Evolutionary conservation across 352 stramenopile species (phyloP).

Genomic region (Elongisporangium undulatum): DNA sequence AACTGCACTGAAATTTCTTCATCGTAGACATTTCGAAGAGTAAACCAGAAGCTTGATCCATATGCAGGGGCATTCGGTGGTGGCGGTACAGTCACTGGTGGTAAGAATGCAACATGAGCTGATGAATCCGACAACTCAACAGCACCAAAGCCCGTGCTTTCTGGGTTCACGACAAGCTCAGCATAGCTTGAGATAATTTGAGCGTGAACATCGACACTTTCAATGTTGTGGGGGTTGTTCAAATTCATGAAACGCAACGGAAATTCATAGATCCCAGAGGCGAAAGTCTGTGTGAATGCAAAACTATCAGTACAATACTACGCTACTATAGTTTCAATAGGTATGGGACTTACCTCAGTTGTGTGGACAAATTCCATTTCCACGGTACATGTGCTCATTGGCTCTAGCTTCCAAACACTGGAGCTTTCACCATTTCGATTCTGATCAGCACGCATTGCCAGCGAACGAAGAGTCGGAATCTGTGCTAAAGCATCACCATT

Average conservation of each 20-base stretch:
- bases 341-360: slow-evolving; percentile 36
- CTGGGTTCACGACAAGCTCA: slow-evolving; percentile 71
- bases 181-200: slow-evolving; percentile 86
- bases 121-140: slow-evolving; percentile 12
- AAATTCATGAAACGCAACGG: slow-evolving; percentile 65
- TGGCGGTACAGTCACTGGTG: slow-evolving; percentile 67
- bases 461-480: slow-evolving; percentile 35
- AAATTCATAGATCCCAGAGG: slow-evolving; percentile 56
- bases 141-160: slow-evolving; percentile 49
- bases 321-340: neutral
- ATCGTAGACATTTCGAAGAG: slow-evolving; percentile 82
- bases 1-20: slow-evolving; percentile 75
- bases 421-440: slow-evolving; percentile 7
- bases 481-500: neutral
- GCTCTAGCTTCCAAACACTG: slow-evolving; percentile 47
- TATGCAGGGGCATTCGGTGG: slow-evolving; percentile 39
- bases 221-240: slow-evolving; percentile 79
- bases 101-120: slow-evolving; percentile 60
- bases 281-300: slow-evolving; percentile 26
- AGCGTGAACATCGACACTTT: slow-evolving; percentile 48
- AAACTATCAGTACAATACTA: slow-evolving; percentile 1
- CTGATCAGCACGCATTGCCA: slow-evolving; percentile 37
- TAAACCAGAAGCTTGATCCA: slow-evolving; percentile 80
- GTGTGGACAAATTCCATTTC: slow-evolving; percentile 69
- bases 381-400: slow-evolving; percentile 39